Percentiles rank a stretch among this genome's conserved stretches.
These are phyloP conservation scores for Neopestalotiopsis sp. DNA, from an alignment of 2,329 filamentous ascomycete genomes.

Conservation along the genomic window DNA sequence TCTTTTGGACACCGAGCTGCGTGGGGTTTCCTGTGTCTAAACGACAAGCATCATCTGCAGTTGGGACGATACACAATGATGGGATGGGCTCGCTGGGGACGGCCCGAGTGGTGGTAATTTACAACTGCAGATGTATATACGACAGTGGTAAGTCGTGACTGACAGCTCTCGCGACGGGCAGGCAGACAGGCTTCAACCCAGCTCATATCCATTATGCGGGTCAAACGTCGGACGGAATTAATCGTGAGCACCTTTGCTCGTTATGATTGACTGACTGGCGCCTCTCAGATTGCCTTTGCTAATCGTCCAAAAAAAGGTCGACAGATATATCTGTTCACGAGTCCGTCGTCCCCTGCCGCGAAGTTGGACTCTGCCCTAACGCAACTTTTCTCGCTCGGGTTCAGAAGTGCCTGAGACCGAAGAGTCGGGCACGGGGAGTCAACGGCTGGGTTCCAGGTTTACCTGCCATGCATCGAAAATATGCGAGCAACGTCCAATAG, in stretches of 20 bases:
- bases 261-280: neutral
- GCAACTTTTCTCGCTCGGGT: neutral
- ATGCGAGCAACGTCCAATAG: slow-evolving; percentile 6
- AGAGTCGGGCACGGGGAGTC: slow-evolving; percentile 10
- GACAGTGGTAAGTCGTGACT: neutral
- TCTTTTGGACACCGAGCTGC: slow-evolving; percentile 12
- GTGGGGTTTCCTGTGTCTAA: slow-evolving; percentile 6
- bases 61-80: neutral
- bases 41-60: slow-evolving; percentile 8
- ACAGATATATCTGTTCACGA: neutral
- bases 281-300: neutral
- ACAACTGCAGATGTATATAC: neutral
- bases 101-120: neutral
- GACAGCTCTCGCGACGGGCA: neutral
- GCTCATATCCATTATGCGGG: neutral
- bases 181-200: neutral
- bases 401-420: neutral
- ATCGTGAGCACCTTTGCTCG: neutral
- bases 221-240: neutral
- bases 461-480: neutral
- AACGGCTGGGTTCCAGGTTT: slow-evolving; percentile 16
- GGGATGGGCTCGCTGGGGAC: neutral
- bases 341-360: neutral
- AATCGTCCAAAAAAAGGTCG: neutral
- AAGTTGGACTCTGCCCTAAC: slow-evolving; percentile 9